Base-by-base conservation (phyloP, 2,329 filamentous ascomycete genomes). In the Phialophora expanda region DNA sequence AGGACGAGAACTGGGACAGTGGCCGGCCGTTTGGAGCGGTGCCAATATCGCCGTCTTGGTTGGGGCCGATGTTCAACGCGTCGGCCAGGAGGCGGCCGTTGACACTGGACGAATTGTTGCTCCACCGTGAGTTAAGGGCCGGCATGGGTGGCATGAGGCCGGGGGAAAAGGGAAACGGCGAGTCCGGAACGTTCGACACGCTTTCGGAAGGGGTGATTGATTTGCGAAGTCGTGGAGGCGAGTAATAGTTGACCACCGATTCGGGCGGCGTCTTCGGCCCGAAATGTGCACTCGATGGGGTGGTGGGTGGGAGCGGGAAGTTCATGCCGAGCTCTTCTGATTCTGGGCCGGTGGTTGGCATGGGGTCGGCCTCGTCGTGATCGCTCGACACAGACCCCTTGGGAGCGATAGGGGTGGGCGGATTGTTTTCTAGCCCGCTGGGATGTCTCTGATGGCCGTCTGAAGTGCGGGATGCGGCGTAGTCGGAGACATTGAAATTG, bases 141-240 rank as follows among this genome's bases (percentile, higher is more conserved):
- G 48, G 48, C 48, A 26, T 12, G 4, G 48, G 48, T 11, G 48
- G 48, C 48, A 26, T 26, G 9, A 51, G 24, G 2, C 8, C 24
- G 5, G 20, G 9, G 9, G 17, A 14, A n/a, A 12, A 22, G 22
- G 9, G 20, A 20, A 4, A 48, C 5, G 67, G 67, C 34, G 67
- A 69, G 48, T 48, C 66, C 17, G 67, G 67, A 6, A 64, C 62
- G 48, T 69, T 69, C 14, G 67, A 69, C 1, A 65, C 60, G 51
- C 65, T 67, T n/a, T 69, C 67, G 8, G 65, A 67, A 0, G 67
- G 67, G 4, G 65, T 69, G 28, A 69, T 64, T 20, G 67, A 69
- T 30, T 66, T 64, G 28, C 60, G 65, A 8, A 62, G 50, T 30
- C 62, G 67, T 11, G 34, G 60, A 1, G 56, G 58, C 17, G 51